phyloP scores from a whole-genome alignment of 352 stramenopile genomes.

The Phytophthora agathidicida region DNA sequence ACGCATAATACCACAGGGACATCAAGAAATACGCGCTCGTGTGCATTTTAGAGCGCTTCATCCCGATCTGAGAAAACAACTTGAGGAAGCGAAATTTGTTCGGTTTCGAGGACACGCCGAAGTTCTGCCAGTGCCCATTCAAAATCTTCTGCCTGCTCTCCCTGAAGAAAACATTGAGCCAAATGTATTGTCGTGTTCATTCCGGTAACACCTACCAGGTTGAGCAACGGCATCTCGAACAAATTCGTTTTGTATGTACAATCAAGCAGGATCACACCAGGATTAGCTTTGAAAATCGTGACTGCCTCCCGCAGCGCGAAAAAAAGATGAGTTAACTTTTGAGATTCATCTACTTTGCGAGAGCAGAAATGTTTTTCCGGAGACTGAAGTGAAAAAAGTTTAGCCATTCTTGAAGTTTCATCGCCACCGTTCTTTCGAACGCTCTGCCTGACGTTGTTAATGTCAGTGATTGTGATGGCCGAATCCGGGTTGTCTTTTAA shows the following conservation, averaged over 20 bases:
- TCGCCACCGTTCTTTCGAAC: no score
- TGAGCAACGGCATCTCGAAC: slow-evolving; percentile 29
- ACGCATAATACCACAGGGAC: background rate
- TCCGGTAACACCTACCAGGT: slow-evolving; percentile 22
- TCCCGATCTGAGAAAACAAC: background rate
- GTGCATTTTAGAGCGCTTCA: background rate
- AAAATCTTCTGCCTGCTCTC: background rate
- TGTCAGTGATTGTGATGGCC: no score
- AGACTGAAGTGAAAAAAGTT: no score
- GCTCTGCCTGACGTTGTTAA: no score
- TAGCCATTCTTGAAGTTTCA: no score
- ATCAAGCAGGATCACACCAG: slow-evolving; percentile 22
- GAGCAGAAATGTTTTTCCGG: no score
- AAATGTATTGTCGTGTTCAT: slow-evolving; percentile 1
- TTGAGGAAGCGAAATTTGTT: background rate
- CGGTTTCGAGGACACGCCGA: background rate
- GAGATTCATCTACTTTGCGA: no score
- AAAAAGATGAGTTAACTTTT: no score
- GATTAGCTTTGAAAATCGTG: no score
- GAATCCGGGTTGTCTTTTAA: no score
- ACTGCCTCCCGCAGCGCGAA: no score
- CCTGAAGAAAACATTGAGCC: background rate
- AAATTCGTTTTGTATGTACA: slow-evolving; percentile 34
- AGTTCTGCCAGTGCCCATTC: background rate
- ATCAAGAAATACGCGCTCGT: background rate